A percentile compares a stretch with the other conserved stretches of the same genome.
Conservation (phyloP, 2,329 filamentous ascomycete genomes). For the Davidsoniella neocaledoniae region DNA sequence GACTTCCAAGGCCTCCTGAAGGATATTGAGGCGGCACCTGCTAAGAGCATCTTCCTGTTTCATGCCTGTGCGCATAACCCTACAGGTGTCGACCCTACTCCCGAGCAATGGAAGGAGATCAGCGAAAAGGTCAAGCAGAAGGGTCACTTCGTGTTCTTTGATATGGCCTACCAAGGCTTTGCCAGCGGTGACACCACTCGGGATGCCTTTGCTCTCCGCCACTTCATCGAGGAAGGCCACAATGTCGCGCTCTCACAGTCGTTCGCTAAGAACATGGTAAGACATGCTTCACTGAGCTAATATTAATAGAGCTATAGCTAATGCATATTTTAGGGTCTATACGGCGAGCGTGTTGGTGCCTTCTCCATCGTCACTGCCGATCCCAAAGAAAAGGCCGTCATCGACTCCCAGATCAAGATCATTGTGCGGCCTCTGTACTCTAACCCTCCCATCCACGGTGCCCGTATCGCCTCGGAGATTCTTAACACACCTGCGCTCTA, state of each 20-base stretch:
- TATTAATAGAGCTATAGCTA: not conserved
- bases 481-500: slow-evolving; percentile 72
- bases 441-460: slow-evolving; percentile 92
- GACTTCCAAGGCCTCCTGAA: slow-evolving; percentile 89
- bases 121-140: slow-evolving; percentile 71
- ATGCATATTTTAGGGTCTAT: slow-evolving; percentile 53
- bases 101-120: slow-evolving; percentile 85
- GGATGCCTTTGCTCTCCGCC: slow-evolving; percentile 82
- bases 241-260: slow-evolving; percentile 77
- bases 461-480: slow-evolving; percentile 83
- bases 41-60: slow-evolving; percentile 77
- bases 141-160: slow-evolving; percentile 90
- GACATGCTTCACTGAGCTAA: slow-evolving; percentile 14
- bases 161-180: slow-evolving; percentile 99
- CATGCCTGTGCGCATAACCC: slow-evolving; percentile 98
- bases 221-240: slow-evolving; percentile 89
- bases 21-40: slow-evolving; percentile 78
- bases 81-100: slow-evolving; percentile 84
- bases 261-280: slow-evolving; percentile 98
- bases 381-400: slow-evolving; percentile 79
- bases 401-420: slow-evolving; percentile 97
- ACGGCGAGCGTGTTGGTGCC: slow-evolving; percentile 92
- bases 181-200: slow-evolving; percentile 80
- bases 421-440: slow-evolving; percentile 94
- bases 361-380: slow-evolving; percentile 84